phyloP scores from a whole-genome alignment of 345 rosid genomes.

The Eutrema yunnanense region DNA sequence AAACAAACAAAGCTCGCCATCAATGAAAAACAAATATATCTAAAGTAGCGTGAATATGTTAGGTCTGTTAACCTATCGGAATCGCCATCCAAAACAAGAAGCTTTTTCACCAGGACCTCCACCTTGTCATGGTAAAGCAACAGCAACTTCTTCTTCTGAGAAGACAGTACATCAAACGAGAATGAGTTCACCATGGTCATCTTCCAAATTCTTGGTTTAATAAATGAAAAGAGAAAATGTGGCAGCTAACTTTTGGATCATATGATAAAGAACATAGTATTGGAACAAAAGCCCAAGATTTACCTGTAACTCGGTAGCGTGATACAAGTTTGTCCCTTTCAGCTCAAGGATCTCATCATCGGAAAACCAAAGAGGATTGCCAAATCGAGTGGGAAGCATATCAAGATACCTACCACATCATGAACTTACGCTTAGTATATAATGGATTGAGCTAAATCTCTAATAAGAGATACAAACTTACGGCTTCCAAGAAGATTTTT shows the following conservation, averaged over 20 bases:
- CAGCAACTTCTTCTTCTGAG: slow-evolving; percentile 63
- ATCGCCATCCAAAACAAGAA: slow-evolving; percentile 62
- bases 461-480: slow-evolving; percentile 22
- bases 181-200: not conserved
- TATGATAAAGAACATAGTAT: not conserved
- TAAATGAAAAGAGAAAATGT: not conserved
- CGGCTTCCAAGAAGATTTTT: slow-evolving; percentile 88
- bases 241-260: not conserved
- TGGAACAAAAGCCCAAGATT: not conserved
- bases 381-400: slow-evolving; percentile 76
- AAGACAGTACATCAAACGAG: not conserved
- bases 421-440: not conserved
- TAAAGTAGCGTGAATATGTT: not conserved
- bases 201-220: not conserved
- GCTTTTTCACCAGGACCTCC: slow-evolving; percentile 64
- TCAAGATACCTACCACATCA: slow-evolving; percentile 61
- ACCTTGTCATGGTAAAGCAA: slow-evolving; percentile 63
- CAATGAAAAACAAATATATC: not conserved
- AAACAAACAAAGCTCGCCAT: not conserved
- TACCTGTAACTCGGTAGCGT: slow-evolving; percentile 80
- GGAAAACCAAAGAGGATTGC: slow-evolving; percentile 86
- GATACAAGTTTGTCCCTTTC: slow-evolving; percentile 68
- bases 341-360: slow-evolving; percentile 72
- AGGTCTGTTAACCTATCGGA: slow-evolving; percentile 41
- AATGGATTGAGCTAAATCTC: not conserved